These are phyloP conservation scores for Irpex sp. DNA, from an alignment of 1,284 basidiomycete species.

Conservation along the genomic window DNA sequence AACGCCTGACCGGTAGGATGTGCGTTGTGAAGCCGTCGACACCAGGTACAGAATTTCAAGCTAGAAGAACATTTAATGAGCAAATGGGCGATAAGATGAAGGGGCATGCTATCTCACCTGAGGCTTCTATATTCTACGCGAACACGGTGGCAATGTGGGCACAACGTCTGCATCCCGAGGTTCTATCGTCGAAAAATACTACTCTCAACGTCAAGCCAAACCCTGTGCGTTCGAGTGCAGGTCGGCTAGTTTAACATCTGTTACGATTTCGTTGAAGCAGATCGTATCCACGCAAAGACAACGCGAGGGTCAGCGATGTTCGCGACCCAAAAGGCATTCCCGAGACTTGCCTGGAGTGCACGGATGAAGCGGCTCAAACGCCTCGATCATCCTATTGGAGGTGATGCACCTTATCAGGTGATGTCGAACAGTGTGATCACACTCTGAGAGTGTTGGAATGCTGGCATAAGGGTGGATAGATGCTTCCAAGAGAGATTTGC, in stretches of 20 bases:
- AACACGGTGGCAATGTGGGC: conserved; percentile 3
- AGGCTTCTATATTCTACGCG: not conserved
- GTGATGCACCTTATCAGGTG: not conserved
- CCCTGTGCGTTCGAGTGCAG: not conserved
- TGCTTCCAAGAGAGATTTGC: not conserved
- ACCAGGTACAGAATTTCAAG: not conserved
- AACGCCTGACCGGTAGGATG: not conserved
- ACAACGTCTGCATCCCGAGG: conserved; percentile 4
- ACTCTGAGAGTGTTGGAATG: not conserved
- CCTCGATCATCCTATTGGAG: not conserved
- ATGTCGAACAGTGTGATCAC: not conserved
- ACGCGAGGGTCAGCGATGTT: not conserved
- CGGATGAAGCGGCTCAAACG: not conserved
- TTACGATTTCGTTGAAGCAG: no score
- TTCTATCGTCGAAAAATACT: conserved; percentile 8
- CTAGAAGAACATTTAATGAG: not conserved
- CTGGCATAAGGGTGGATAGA: not conserved
- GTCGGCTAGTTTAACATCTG: not conserved
- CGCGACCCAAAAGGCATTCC: not conserved
- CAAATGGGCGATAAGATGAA: conserved; percentile 1
- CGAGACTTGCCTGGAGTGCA: not conserved
- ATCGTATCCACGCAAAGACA: not conserved
- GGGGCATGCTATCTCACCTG: conserved; percentile 2
- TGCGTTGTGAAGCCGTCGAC: not conserved
- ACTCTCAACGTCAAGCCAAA: not conserved